Evolutionary conservation across 345 rosid species (phyloP).

Genomic region (Passiflora organensis): DNA sequence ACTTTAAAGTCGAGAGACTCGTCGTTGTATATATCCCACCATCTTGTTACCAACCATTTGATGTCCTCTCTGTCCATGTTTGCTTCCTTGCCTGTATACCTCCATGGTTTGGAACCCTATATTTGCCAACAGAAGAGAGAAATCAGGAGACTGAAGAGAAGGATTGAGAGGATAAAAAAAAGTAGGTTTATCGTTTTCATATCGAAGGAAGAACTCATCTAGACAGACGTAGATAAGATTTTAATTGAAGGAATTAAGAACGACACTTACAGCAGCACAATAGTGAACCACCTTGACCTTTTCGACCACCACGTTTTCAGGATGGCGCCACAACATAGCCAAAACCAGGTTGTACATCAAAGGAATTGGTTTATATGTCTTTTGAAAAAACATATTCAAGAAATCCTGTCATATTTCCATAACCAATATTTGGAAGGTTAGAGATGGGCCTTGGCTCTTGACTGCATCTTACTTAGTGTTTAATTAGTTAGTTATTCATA

Average conservation of each 20-base stretch:
- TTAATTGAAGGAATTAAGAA: not conserved
- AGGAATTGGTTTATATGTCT: constrained; percentile 16
- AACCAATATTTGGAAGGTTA: not conserved
- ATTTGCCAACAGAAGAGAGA: not conserved
- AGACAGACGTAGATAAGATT: too few species aligned
- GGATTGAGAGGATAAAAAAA: too few species aligned
- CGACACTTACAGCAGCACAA: constrained; percentile 18
- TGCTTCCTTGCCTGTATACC: constrained; percentile 16
- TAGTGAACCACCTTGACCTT: constrained; percentile 17
- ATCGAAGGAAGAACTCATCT: not conserved
- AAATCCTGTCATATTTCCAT: constrained; percentile 17
- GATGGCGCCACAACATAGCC: constrained; percentile 19
- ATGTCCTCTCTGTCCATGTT: constrained; percentile 22
- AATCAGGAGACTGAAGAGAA: not conserved
- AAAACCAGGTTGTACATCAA: constrained; percentile 16
- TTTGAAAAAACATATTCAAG: constrained; percentile 15
- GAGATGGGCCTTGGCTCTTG: too few species aligned
- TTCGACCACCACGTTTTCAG: constrained; percentile 13
- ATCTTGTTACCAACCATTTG: constrained; percentile 14
- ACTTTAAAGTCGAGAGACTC: constrained; percentile 16
- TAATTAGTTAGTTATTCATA: too few species aligned
- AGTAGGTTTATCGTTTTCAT: not conserved
- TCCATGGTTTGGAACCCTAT: constrained; percentile 24
- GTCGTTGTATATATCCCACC: constrained; percentile 18
- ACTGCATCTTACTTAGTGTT: too few species aligned